Conservation (phyloP, 2,329 filamentous ascomycete species). For the Diplodia corticola region DNA sequence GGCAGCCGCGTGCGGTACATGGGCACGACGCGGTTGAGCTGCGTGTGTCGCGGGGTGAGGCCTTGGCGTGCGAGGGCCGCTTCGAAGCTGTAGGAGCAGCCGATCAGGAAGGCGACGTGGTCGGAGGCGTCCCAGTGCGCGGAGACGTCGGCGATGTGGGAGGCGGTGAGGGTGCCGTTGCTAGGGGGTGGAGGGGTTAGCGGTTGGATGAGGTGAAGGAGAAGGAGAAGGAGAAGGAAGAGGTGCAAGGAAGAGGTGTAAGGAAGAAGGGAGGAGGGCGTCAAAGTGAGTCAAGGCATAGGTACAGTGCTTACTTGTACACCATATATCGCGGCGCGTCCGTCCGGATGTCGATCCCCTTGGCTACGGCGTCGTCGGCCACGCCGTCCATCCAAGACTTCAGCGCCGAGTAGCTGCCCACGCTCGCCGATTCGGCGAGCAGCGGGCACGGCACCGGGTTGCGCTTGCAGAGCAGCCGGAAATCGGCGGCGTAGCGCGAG, state of each 20-base stretch:
- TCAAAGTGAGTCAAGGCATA: too few species aligned
- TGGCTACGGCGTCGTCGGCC: constrained; percentile 45
- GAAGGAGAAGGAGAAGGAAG: not conserved
- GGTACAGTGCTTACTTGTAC: too few species aligned
- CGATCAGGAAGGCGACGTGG: constrained; percentile 64
- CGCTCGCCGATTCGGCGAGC: constrained; percentile 52
- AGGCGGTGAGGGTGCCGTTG: constrained; percentile 29
- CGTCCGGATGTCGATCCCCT: constrained; percentile 56
- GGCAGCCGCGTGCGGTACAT: constrained; percentile 63
- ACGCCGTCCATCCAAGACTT: constrained; percentile 42
- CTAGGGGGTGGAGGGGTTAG: not conserved
- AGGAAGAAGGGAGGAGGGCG: too few species aligned
- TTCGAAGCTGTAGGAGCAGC: constrained; percentile 66
- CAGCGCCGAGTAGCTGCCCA: constrained; percentile 47
- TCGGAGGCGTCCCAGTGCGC: constrained; percentile 58
- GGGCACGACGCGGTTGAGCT: constrained; percentile 53
- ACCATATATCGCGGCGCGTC: constrained; percentile 62
- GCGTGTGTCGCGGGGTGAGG: constrained; percentile 54
- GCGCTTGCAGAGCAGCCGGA: constrained; percentile 58
- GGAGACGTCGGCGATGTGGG: constrained; percentile 47
- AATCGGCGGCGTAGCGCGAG: constrained; percentile 57
- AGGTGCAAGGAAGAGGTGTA: too few species aligned
- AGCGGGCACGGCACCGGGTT: constrained; percentile 66
- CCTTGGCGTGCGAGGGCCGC: constrained; percentile 54
- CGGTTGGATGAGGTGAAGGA: too few species aligned